Conservation (phyloP, 768 basidiomycete species). For the Suillus bovinus region DNA sequence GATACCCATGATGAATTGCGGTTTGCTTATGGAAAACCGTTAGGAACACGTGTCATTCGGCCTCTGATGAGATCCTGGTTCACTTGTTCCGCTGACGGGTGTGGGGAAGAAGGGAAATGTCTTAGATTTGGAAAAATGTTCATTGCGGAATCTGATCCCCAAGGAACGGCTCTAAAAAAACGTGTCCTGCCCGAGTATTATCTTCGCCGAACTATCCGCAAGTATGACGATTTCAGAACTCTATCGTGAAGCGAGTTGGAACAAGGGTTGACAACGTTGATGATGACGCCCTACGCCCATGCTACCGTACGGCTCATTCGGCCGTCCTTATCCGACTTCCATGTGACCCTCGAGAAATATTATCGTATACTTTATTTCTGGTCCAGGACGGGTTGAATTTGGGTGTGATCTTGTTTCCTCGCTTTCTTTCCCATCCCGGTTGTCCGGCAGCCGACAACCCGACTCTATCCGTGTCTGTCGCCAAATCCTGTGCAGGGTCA, state of each 20-base stretch:
- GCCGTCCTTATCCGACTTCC: constrained; percentile 15
- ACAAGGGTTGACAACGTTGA: neutral
- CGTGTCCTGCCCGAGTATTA: neutral
- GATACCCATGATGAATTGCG: constrained; percentile 9
- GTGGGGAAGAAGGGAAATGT: constrained; percentile 20
- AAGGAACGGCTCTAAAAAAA: constrained; percentile 16
- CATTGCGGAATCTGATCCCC: constrained; percentile 23
- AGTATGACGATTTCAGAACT: neutral
- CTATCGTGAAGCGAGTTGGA: neutral
- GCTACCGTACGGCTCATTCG: too few species aligned
- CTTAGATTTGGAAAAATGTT: constrained; percentile 5
- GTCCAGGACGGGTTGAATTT: neutral
- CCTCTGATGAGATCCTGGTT: constrained; percentile 20
- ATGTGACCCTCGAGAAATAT: neutral
- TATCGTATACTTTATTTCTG: constrained; percentile 1
- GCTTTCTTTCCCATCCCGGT: neutral
- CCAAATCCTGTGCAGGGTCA: neutral
- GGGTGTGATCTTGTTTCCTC: neutral
- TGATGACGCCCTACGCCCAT: neutral
- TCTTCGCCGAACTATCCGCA: constrained; percentile 15
- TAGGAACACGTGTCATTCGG: constrained; percentile 21
- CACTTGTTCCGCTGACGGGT: constrained; percentile 18
- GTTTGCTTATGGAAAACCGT: neutral
- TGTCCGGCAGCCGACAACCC: neutral
- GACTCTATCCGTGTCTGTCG: neutral